Evolutionary conservation across 306 rosid genomes (phyloP), one percentile per base, ranked within the genome.

Genomic region (Vigna angularis): DNA sequence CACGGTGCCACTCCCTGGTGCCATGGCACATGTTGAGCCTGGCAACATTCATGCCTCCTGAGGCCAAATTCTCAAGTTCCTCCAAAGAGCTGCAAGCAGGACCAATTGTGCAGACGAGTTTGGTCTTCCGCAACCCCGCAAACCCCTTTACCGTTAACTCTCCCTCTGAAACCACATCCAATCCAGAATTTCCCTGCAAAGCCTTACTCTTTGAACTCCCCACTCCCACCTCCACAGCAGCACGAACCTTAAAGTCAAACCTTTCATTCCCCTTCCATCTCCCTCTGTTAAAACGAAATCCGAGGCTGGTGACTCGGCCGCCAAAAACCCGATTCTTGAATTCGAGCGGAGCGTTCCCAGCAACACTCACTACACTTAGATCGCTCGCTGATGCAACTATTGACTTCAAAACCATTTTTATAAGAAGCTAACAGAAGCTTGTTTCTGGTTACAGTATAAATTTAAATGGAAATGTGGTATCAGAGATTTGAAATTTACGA

Each of bases 21-120:
- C 91, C 91, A 77, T 94, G 98, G 42, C 98, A 94, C 98, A 94
- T 90, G 58, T 94, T 94, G 49, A 94, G 81, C 86, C 98, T 89
- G 1, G 97, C 97, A 67, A 94, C 87, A 59, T 79, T 94, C 98
- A 94, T 92, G 22, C 98, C 97, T 28, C 89, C 97, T 78, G 89
- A 11, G 13, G 96, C 94, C 89, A 94, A 56, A 50, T 82, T 86
- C 89, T 92, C 97, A 74, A 94, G 79, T 49, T 92, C 93, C 86
- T 90, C 93, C 82, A 83, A 66, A 5, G 89, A 83, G 66, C 83
- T 83, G 57, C 94, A 89, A 11, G 92, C 92, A 9, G 96, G 97
- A 30, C 98, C 98, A 38, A 94, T 76, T 0, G 97, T 94, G 73
- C 98, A 92, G 11, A 92, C 92, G 1, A 94, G 88, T 85, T 94